Base-by-base conservation (phyloP, 345 rosid genomes). In the Punica granatum region DNA sequence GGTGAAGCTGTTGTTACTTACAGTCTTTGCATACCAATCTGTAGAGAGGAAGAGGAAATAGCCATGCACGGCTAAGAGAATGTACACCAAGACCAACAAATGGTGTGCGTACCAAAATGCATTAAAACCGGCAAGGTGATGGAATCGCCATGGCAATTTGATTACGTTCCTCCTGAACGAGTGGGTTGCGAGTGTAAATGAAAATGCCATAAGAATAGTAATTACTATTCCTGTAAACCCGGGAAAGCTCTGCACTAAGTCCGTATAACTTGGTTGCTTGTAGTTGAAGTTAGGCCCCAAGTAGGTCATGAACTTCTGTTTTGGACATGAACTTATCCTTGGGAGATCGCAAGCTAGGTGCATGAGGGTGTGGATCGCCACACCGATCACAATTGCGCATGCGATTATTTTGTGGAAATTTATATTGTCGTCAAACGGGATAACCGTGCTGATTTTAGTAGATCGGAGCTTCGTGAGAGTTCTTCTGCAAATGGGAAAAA, bases 81-180 rank as follows among this genome's bases (percentile, higher is more conserved):
- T 44, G 78, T 94, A 91, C 59, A 84, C 97, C 67, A 91, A 60
- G 25, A 67, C 77, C 34, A 94, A 74, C 88, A 94, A 78, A 75
- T 94, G 99, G 72, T 92, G 98, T 9, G 99, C 86, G 72, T 89
- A 94, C 99, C 99, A 92, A 65, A 94, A 92, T 67, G 98, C 75
- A 82, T 94, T 94, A 75, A 94, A 94, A 31, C 98, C 98, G 0
- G 93, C 96, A 64, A 92, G 72, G 33, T 74, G 64, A 73, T 80
- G 85, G 69, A 92, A 83, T 6, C 82, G 83, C 63, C 86, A 82
- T 1, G 96, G 92, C 63, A 90, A 75, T 68, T 84, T 92, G 53
- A 94, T 73, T 12, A 83, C 82, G 48, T 85, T 94, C 75, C 79
- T 78, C 60, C 98, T 75, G 62, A 94, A 94, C 7, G 75, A 79